Percentiles rank a stretch among this genome's conserved stretches.
These are phyloP conservation scores for Paraglomus occultum DNA, from an alignment of 192 early-diverging fungal species.

Conservation along the genomic window DNA sequence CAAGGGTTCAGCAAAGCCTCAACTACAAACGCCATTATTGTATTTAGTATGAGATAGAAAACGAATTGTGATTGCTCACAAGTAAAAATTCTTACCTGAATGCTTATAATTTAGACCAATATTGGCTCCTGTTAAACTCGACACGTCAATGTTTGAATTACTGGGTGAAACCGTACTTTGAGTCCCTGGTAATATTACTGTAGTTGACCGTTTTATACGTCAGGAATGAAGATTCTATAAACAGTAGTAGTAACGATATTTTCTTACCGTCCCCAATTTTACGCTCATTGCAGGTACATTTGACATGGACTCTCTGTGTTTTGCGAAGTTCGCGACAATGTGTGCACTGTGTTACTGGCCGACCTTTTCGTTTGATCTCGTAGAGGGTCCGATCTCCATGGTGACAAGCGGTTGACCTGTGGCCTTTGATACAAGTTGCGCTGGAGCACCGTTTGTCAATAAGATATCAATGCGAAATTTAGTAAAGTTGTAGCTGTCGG, in stretches of 20 bases:
- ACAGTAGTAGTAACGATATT: neutral
- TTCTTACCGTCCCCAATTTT: slow-evolving; percentile 27
- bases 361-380: slow-evolving; percentile 64
- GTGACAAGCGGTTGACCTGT: slow-evolving; percentile 53
- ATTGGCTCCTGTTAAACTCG: neutral
- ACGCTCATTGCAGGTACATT: slow-evolving; percentile 61
- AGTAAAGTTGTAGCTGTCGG: neutral
- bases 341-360: slow-evolving; percentile 68
- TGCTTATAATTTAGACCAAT: neutral
- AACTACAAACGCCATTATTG: neutral
- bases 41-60: neutral
- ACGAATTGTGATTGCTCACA: neutral
- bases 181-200: slow-evolving; percentile 1
- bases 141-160: neutral
- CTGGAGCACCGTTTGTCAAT: slow-evolving; percentile 25
- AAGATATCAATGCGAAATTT: neutral
- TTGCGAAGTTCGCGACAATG: slow-evolving; percentile 70
- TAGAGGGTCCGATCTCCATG: slow-evolving; percentile 58
- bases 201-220: neutral
- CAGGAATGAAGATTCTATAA: neutral
- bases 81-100: neutral
- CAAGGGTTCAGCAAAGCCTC: slow-evolving; percentile 15
- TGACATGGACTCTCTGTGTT: slow-evolving; percentile 63
- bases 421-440: slow-evolving; percentile 55
- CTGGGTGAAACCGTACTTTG: neutral